Percentiles rank a stretch among this genome's conserved stretches.
These are phyloP conservation scores for Candolleomyces efflorescens DNA, from an alignment of 768 basidiomycete genomes.

Conservation along the genomic window DNA sequence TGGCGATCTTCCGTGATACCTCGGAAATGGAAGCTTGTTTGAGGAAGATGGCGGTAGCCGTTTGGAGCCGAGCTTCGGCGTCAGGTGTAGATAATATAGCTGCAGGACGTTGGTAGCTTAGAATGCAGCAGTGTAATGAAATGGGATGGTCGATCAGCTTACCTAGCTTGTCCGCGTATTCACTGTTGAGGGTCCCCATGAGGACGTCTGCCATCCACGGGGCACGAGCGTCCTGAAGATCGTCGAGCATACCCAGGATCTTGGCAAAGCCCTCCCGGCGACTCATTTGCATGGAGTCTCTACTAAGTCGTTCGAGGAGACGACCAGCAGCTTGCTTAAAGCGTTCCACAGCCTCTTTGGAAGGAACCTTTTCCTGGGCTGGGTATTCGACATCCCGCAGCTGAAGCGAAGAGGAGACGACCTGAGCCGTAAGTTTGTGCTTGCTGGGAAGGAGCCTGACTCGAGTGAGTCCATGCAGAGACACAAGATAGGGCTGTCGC, in stretches of 20 bases:
- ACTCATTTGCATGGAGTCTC: conserved; percentile 42
- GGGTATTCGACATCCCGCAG: conserved; percentile 47
- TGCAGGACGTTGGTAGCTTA: conserved; percentile 16
- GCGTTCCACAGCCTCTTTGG: conserved; percentile 51
- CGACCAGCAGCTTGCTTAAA: conserved; percentile 68
- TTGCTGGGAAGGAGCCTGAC: conserved; percentile 44
- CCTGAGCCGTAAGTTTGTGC: conserved; percentile 18
- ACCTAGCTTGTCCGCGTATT: conserved; percentile 73
- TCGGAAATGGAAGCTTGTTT: conserved; percentile 78
- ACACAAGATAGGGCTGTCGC: conserved; percentile 61
- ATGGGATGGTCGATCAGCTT: conserved; percentile 18
- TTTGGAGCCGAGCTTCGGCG: conserved; percentile 56
- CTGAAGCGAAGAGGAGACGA: conserved; percentile 25
- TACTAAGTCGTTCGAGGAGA: conserved; percentile 61
- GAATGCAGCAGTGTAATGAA: background rate
- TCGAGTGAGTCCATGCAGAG: conserved; percentile 68
- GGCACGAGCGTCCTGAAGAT: conserved; percentile 56
- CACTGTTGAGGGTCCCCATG: conserved; percentile 57
- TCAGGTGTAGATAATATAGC: conserved; percentile 60
- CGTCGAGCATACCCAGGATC: conserved; percentile 69
- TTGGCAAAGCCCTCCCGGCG: conserved; percentile 66
- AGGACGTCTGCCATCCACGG: conserved; percentile 79
- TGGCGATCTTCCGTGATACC: conserved; percentile 76
- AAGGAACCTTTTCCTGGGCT: conserved; percentile 41
- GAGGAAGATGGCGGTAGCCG: conserved; percentile 65